A percentile compares a stretch with the other conserved stretches of the same genome.
phyloP scores from a whole-genome alignment of 768 basidiomycete genomes.

The Lactifluus piperatus region DNA sequence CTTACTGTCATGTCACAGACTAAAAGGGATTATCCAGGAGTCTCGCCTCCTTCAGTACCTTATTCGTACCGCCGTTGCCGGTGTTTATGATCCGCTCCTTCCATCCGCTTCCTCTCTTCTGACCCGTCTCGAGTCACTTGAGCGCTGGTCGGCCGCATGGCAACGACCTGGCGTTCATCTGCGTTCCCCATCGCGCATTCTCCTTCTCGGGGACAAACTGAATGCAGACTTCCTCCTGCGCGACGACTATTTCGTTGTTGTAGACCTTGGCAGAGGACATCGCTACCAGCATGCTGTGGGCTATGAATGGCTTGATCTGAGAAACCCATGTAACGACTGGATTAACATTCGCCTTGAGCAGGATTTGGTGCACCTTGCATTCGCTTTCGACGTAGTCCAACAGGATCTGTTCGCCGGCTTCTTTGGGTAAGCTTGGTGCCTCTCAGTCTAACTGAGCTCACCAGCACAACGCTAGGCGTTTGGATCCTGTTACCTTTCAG shows the following conservation, averaged over 20 bases:
- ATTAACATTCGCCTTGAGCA: neutral
- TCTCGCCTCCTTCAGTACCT: slow-evolving; percentile 2
- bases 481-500: neutral
- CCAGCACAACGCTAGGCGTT: neutral
- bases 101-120: neutral
- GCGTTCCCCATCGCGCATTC: neutral
- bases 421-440: neutral
- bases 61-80: neutral
- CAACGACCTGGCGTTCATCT: neutral
- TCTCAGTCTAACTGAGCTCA: neutral
- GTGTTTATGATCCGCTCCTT: neutral
- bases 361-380: neutral
- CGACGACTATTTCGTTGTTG: slow-evolving; percentile 2
- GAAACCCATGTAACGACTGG: neutral
- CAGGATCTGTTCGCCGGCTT: no score
- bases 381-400: no score
- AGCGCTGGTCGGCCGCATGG: neutral
- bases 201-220: neutral
- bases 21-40: neutral
- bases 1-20: neutral
- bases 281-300: neutral
- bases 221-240: neutral
- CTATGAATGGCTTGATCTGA: slow-evolving; percentile 1
- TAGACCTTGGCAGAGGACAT: neutral
- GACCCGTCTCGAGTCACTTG: neutral